Base-by-base conservation (phyloP, 129 eudicot species). In the Artemisia tridentata region DNA sequence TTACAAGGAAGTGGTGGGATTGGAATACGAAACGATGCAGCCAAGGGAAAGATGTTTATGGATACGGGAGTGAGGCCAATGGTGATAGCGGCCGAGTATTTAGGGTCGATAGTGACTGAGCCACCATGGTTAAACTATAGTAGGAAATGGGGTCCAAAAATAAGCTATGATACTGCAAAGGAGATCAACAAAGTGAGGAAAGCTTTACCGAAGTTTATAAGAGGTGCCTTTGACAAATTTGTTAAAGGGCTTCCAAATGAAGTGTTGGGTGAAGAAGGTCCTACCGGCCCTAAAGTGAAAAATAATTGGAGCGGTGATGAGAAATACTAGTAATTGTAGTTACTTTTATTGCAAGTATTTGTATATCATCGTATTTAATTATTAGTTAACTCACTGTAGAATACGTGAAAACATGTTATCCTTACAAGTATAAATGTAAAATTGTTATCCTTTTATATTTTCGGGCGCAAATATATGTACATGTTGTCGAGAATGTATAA, bases 111-210 rank as follows among this genome's bases (percentile, higher is more conserved):
- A 6, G 71, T 79, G 14, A 88, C 15, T 3, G 96, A 89, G 69
- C 96, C 96, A 20, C 74, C 82, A 1, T 92, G 98, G 96, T 54
- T 92, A 79, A 86, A 85, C 72, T 92, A 84, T 74, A 69, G 60
- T 11, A 83, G 98, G 66, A 75, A 86, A 74, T 92, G 98, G 98
- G 98, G 98, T 41, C 95, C 98, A 19, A 86, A 79, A 67, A 85
- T 89, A 18, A 80, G 72, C 61, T 89, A 89, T 38, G 85, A 79
- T 61, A 75, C 78, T 71, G 72, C 43, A 19, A 82, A 79, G 17
- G 96, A 92, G 76, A 23, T 86, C 15, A 76, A 67, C 31, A 89
- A 80, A 55, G 76, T 89, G 25, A 82, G 80, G 77, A 76, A 52
- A 13, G 27, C 72, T 41, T 64, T 89, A 74, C 96, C 96, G 4